Base-by-base conservation (phyloP, 139 green algal species). In the Auxenochlorella pyrenoidosa region DNA sequence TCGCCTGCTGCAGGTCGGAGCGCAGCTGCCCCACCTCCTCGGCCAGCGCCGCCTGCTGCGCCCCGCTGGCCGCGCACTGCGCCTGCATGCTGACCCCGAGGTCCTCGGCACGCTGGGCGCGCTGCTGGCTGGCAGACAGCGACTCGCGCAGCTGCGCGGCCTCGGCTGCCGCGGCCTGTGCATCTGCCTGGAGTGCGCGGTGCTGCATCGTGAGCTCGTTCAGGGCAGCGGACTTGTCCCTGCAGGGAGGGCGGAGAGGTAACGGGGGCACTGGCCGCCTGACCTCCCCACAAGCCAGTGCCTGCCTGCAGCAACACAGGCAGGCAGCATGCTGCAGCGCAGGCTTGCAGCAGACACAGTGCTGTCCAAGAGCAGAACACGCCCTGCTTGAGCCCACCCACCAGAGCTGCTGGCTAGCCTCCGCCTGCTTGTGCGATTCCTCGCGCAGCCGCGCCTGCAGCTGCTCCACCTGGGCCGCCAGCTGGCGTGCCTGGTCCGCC, bases 401-500 rank as follows among this genome's bases (percentile, higher is more conserved):
- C 78, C 34, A 47, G 1, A 83, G 78, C 78, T 83, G 78, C 78
- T 83, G 78, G 43, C 34, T 60, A 34, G 47, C 19, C 78, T 83
- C 78, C 8, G 78, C 78, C 59, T 85, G 79, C 60, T 75, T 85
- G 26, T 13, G 24, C 6, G 38, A 28, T 26, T 26, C 40, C 79
- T 85, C 79, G 58, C 75, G 58, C 36, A 76, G 59, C 59, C 28
- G 59, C 15, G 15, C 59, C 40, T 60, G 79, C 79, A 75, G 24
- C 38, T 59, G 79, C 60, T 85, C 81, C 16, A 72, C 10, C 34
- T 63, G 43, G 2, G 70, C 51, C 26, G 24, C 51, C 71, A 87
- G 83, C 34, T 73, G 83, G 22, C 26, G 32, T 0, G 22, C 34
- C 5, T 16, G 32, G 28, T 78, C 81, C 3, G 41, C n/a, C 54